Percentiles rank a stretch among this genome's conserved stretches.
Conservation (phyloP, 257 asterid genomes). For the Vinca minor region DNA sequence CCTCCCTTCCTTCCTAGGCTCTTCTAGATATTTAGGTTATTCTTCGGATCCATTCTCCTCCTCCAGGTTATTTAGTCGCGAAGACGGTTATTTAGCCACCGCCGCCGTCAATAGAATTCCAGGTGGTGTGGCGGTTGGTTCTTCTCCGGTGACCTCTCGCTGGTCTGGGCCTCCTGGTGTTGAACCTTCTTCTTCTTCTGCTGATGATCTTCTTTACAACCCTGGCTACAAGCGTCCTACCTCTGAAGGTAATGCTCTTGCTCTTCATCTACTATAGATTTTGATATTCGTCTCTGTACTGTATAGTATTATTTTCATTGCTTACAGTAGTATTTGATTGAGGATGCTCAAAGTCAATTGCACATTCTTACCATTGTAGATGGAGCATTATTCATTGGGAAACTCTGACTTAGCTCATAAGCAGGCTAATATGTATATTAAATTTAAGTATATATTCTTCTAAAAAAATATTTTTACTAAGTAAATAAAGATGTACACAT, state of each 20-base stretch:
- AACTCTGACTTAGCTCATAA: background rate
- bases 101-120: conserved; percentile 32
- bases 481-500: no score
- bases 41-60: conserved; percentile 37
- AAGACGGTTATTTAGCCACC: conserved; percentile 32
- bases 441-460: no score
- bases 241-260: conserved; percentile 41
- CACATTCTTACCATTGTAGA: background rate
- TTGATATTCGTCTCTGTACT: background rate
- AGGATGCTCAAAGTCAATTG: background rate
- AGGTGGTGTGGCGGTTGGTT: conserved; percentile 30
- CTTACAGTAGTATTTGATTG: background rate
- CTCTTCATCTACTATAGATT: background rate
- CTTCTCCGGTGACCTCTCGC: conserved; percentile 29
- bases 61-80: conserved; percentile 34
- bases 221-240: conserved; percentile 69
- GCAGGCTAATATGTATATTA: no score
- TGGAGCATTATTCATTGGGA: background rate
- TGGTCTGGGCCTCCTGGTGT: conserved; percentile 74
- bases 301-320: background rate
- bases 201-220: conserved; percentile 36
- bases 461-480: no score
- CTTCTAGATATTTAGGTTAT: conserved; percentile 50
- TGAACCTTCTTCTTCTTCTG: conserved; percentile 38
- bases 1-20: conserved; percentile 37